Base-by-base conservation (phyloP, 2,329 filamentous ascomycete genomes). In the Xylaria sp. region DNA sequence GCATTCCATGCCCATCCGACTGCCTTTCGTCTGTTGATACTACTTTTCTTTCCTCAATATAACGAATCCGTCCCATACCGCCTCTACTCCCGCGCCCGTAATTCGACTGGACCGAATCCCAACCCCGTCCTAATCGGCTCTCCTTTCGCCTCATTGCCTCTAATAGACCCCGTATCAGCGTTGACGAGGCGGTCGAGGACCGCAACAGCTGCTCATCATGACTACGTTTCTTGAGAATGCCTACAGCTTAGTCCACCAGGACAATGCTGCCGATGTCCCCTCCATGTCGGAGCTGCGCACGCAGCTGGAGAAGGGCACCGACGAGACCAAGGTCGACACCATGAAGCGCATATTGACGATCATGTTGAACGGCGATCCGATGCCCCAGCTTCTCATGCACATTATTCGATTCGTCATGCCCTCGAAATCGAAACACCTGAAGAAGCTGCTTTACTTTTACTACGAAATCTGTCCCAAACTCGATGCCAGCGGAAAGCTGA, bases 381-480 rank as follows among this genome's bases (percentile, higher is more conserved):
- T 99, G 88, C 89, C 92, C 30, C 88, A 92, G 68, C 83, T 99
- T 18, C 86, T 99, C 69, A 99, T 99, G 94, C 94, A 97, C 79
- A 99, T 99, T 72, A 99, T 99, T 76, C 91, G 94, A 75, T 99
- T 99, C 75, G 92, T 99, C 70, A 99, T 99, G 94, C 94, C 94
- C 11, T 96, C 92, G 65, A 97, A 95, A 80, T 91, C 90, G 76
- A 99, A 99, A 80, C 81, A 89, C 48, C 81, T 99, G 70, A 99
- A 99, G 85, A 99, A 99, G 81, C 83, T 99, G 63, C 84, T 99
- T 58, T 99, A 99, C 79, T 94, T 99, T 76, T 99, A 99, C 80
- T 97, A 97, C 75, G 94, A 99, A 78, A 94, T 97, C 74, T 97
- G 94, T 75, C 94, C 93, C 47, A 99, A 99, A 80, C 87, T 92